These are phyloP conservation scores for Amanita jacksonii DNA, from an alignment of 768 basidiomycete species.

Conservation along the genomic window DNA sequence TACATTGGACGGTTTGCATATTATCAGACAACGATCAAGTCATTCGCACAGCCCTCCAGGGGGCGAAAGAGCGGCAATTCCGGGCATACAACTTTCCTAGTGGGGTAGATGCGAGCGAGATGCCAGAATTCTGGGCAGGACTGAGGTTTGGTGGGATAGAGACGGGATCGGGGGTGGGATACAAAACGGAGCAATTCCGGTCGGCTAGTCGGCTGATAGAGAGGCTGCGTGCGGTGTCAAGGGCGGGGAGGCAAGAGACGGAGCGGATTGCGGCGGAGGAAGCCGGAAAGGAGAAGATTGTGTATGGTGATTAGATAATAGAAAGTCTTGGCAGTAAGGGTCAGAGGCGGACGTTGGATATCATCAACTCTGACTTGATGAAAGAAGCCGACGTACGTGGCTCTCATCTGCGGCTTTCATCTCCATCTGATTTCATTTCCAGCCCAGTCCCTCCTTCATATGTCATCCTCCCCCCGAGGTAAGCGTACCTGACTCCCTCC, in stretches of 20 bases:
- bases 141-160: constrained; percentile 31
- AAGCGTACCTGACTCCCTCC: constrained; percentile 8
- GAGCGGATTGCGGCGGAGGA: constrained; percentile 25
- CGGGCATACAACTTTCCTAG: constrained; percentile 39
- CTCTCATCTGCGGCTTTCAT: no score
- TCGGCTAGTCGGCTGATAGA: constrained; percentile 24
- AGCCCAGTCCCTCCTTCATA: neutral
- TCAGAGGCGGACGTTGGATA: neutral
- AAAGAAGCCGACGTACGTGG: constrained; percentile 10
- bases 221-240: constrained; percentile 36
- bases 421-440: no score
- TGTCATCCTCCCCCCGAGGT: neutral
- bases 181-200: constrained; percentile 25
- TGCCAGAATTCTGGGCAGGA: constrained; percentile 34
- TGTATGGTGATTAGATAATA: constrained; percentile 15
- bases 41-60: constrained; percentile 27
- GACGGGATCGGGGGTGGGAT: constrained; percentile 18
- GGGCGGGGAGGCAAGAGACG: constrained; percentile 33
- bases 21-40: constrained; percentile 22
- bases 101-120: constrained; percentile 32
- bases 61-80: constrained; percentile 33
- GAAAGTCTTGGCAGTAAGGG: constrained; percentile 11
- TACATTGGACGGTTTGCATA: constrained; percentile 46
- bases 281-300: constrained; percentile 37
- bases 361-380: constrained; percentile 6